phyloP scores from a whole-genome alignment of 495 filamentous ascomycete species.

The Podospora appendiculata region DNA sequence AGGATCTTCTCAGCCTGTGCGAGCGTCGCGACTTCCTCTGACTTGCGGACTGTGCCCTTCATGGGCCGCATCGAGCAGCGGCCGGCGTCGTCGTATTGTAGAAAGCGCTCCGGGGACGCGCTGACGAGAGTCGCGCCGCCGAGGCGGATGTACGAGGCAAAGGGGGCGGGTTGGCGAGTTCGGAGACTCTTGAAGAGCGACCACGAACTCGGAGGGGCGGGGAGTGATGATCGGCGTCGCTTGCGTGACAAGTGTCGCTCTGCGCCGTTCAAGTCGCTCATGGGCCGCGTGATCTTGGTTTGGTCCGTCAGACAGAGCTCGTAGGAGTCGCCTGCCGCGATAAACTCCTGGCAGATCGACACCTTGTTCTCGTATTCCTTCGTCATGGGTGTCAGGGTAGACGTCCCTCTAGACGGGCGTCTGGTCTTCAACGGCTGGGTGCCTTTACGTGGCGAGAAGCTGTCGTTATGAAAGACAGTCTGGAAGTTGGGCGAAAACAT shows the following conservation, averaged over 20 bases:
- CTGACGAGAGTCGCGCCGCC: slow-evolving; percentile 62
- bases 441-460: background rate
- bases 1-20: slow-evolving; percentile 62
- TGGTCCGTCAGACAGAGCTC: slow-evolving; percentile 84
- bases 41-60: slow-evolving; percentile 88
- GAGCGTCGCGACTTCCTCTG: slow-evolving; percentile 45
- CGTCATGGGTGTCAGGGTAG: slow-evolving; percentile 39
- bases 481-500: slow-evolving; percentile 8
- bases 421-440: slow-evolving; percentile 5
- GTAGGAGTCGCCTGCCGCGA: slow-evolving; percentile 79
- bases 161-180: slow-evolving; percentile 72
- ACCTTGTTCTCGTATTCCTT: slow-evolving; percentile 57
- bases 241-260: slow-evolving; percentile 14
- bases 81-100: slow-evolving; percentile 56
- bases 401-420: slow-evolving; percentile 12
- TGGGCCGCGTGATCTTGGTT: slow-evolving; percentile 47
- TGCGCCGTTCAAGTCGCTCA: slow-evolving; percentile 34
- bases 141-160: slow-evolving; percentile 74
- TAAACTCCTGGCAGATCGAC: slow-evolving; percentile 57
- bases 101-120: slow-evolving; percentile 89
- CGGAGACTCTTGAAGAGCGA: slow-evolving; percentile 64
- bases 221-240: background rate
- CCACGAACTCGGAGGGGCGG: slow-evolving; percentile 43
- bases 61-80: slow-evolving; percentile 70
- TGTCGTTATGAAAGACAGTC: background rate